Evolutionary conservation across 2,329 filamentous ascomycete genomes (phyloP), one percentile per base, ranked within the genome.

Genomic region (Apiospora koreana): DNA sequence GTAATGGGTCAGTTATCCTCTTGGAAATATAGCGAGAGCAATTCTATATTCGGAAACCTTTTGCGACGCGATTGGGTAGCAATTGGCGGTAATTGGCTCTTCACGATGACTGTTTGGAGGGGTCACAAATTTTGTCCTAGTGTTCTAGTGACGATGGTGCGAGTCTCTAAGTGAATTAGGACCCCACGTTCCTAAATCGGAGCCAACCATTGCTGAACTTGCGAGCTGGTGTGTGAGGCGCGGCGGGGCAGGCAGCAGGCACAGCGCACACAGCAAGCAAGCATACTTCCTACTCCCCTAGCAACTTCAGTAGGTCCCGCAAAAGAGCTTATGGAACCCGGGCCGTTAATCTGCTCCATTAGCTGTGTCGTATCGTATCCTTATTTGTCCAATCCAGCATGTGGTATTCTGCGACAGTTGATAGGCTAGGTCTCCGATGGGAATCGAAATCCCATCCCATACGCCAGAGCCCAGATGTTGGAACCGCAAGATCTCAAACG

Each of bases 171-270:
- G 72, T 28, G 6, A 28, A 38, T 2, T 62, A 38, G 31, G 54
- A 77, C 77, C 77, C 79, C 80, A 82, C 80, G 80, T 82, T 82
- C 81, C 80, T 81, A 75, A 71, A 81, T 81, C 81, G 79, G 80
- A 80, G 77, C 73, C 72, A 62, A 62, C 54, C 54, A 62, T 38
- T 62, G 54, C 54, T 62, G 54, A 38, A 21, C 21, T 62, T 18
- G 54, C 28, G 10, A 62, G 28, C 18, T 35, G 50, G 7, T 35
- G 50, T 7, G 23, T 50, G 31, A 62, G 50, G 31, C 54, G 21
- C 31, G 31, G 54, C 28, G 54, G 50, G 50, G 50, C 50, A 54
- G 48, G 48, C 28, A 35, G 50, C 50, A 54, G 48, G 48, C 28
- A 35, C 50, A 35, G 50, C 46, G 35, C 35, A 35, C 35, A 35